phyloP scores from a whole-genome alignment of 1,284 basidiomycete species.

The Malassezia globosa region DNA sequence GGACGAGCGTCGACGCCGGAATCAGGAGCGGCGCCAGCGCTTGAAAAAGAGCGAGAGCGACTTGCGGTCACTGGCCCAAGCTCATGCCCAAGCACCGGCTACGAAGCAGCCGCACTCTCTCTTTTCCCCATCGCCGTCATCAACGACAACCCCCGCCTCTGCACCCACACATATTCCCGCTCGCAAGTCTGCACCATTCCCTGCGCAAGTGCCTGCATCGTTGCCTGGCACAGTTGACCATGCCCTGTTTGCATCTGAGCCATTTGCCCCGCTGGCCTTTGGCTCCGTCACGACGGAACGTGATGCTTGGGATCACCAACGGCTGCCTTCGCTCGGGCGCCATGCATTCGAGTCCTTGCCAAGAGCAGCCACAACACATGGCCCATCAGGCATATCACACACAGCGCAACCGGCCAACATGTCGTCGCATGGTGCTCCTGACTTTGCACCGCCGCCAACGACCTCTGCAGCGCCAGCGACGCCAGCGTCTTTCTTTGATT shows the following conservation, averaged over 20 bases:
- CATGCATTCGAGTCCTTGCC: no score
- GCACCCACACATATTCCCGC: no score
- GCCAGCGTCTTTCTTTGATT: conserved; percentile 8
- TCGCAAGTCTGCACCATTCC: background rate
- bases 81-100: no score
- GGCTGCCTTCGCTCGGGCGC: no score
- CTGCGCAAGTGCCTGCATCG: background rate
- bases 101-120: no score
- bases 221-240: background rate
- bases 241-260: background rate
- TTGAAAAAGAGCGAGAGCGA: conserved; percentile 54
- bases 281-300: background rate
- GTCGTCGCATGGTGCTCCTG: no score
- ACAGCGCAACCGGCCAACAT: no score
- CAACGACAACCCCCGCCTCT: no score
- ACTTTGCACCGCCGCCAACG: conserved; percentile 3
- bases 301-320: background rate
- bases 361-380: no score
- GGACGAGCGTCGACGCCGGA: no score
- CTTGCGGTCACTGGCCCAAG: background rate
- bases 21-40: conserved; percentile 18
- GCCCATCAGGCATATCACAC: no score
- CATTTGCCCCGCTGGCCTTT: background rate
- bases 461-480: background rate
- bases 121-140: no score